These are phyloP conservation scores for Paramecium pentaurelia DNA, from an alignment of 73 alveolate genomes.

Conservation along the genomic window DNA sequence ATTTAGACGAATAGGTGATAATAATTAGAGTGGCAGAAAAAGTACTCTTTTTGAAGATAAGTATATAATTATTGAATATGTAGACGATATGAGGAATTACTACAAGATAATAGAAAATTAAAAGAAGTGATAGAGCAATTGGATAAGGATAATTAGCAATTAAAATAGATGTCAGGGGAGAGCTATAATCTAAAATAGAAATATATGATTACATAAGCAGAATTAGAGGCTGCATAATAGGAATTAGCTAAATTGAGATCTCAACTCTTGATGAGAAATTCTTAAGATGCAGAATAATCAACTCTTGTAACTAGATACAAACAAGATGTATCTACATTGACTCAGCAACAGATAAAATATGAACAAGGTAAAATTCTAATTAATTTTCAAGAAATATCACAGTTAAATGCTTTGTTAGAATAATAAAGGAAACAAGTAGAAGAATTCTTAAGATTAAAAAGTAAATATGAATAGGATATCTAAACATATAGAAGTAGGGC, in stretches of 20 bases:
- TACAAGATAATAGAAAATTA: background rate
- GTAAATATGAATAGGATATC: background rate
- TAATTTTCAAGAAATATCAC: background rate
- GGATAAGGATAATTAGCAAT: background rate
- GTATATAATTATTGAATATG: background rate
- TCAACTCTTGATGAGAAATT: background rate
- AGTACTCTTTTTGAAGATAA: background rate
- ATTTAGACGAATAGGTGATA: background rate
- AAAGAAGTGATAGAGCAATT: slow-evolving; percentile 15
- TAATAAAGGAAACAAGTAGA: background rate
- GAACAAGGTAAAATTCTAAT: background rate
- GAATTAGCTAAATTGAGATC: slow-evolving; percentile 15
- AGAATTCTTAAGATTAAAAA: background rate
- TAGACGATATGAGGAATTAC: slow-evolving; percentile 44
- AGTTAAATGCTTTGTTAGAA: background rate
- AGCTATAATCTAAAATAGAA: background rate
- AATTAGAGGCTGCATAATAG: slow-evolving; percentile 33
- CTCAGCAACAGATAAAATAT: background rate
- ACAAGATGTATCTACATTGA: background rate
- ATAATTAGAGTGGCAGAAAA: background rate
- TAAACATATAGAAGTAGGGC: background rate
- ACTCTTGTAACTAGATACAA: background rate
- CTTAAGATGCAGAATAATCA: background rate
- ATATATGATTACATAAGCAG: slow-evolving; percentile 21
- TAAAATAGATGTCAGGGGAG: background rate